Conservation (phyloP, 352 stramenopile species). For the Blastocystis sp. region DNA sequence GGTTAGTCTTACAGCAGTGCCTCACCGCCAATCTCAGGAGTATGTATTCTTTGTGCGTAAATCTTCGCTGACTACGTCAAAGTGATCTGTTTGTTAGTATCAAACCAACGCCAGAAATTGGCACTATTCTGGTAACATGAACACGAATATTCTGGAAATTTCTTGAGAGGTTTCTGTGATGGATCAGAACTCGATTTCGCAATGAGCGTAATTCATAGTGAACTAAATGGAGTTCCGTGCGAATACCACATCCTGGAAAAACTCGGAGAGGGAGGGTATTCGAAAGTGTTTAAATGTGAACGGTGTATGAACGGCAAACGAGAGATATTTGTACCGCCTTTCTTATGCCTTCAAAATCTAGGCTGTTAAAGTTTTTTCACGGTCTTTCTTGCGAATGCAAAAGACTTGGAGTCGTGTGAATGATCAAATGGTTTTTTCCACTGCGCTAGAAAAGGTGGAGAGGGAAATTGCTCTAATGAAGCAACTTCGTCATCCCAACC, state of each 20-base stretch:
- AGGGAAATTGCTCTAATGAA: constrained; percentile 82
- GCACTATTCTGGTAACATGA: not conserved
- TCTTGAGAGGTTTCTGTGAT: not conserved
- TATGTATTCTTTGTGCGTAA: constrained; percentile 47
- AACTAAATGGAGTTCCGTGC: constrained; percentile 34
- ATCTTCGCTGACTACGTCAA: not conserved
- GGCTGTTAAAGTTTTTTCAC: constrained; percentile 59
- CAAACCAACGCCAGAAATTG: not conserved
- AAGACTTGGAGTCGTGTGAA: constrained; percentile 33
- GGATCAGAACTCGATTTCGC: not conserved
- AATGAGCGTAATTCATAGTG: constrained; percentile 36
- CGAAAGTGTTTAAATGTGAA: constrained; percentile 51
- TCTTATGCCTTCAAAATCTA: not conserved
- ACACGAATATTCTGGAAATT: not conserved
- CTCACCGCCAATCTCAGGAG: not conserved
- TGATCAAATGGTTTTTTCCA: constrained; percentile 46
- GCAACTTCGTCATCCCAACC: constrained; percentile 80
- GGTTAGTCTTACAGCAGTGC: not conserved
- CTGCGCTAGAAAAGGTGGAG: constrained; percentile 58
- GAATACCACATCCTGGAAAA: constrained; percentile 48
- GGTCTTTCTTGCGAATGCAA: constrained; percentile 59
- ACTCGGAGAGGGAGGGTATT: constrained; percentile 36
- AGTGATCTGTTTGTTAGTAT: not conserved
- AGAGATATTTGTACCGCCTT: constrained; percentile 10
- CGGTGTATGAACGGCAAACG: constrained; percentile 8